These are phyloP conservation scores for Peniophora sp. DNA, from an alignment of 1,284 basidiomycete species.

Conservation along the genomic window DNA sequence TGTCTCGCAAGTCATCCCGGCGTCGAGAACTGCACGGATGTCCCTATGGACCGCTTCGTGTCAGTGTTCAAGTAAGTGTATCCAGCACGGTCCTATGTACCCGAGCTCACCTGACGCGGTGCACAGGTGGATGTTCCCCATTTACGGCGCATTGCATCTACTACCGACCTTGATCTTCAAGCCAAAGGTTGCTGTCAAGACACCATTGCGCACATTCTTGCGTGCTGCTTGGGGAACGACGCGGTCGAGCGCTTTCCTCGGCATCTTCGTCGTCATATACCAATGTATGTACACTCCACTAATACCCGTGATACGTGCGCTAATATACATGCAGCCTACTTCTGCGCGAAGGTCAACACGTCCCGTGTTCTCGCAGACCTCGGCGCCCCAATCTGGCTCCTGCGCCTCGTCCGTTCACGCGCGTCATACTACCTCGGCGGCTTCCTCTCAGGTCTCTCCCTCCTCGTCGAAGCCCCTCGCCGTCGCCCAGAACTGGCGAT, in stretches of 20 bases:
- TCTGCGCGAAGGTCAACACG: constrained; percentile 68
- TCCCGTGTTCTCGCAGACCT: constrained; percentile 33
- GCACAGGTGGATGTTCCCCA: constrained; percentile 72
- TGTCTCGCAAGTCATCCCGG: constrained; percentile 78
- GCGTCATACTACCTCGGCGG: constrained; percentile 74
- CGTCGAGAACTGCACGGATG: constrained; percentile 59
- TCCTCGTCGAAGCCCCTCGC: constrained; percentile 84
- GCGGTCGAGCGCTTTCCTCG: constrained; percentile 86
- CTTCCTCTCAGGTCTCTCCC: constrained; percentile 66
- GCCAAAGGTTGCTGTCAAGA: constrained; percentile 46
- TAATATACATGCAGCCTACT: constrained; percentile 38
- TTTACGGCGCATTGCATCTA: constrained; percentile 87
- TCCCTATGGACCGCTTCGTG: constrained; percentile 70
- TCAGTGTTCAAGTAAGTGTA: constrained; percentile 49
- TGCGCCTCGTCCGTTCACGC: constrained; percentile 57
- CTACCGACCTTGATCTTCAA: constrained; percentile 82
- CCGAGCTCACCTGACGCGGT: too few relatives aligned
- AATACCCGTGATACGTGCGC: background rate
- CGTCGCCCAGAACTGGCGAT: constrained; percentile 84
- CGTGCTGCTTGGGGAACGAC: constrained; percentile 68
- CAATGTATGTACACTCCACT: constrained; percentile 48
- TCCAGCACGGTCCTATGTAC: too few relatives aligned
- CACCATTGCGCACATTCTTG: constrained; percentile 57
- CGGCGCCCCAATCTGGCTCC: constrained; percentile 20
- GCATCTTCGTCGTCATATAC: constrained; percentile 79